Evolutionary conservation across 2,329 filamentous ascomycete genomes (phyloP), one percentile per base, ranked within the genome.

Genomic region (Nigrospora oryzae): DNA sequence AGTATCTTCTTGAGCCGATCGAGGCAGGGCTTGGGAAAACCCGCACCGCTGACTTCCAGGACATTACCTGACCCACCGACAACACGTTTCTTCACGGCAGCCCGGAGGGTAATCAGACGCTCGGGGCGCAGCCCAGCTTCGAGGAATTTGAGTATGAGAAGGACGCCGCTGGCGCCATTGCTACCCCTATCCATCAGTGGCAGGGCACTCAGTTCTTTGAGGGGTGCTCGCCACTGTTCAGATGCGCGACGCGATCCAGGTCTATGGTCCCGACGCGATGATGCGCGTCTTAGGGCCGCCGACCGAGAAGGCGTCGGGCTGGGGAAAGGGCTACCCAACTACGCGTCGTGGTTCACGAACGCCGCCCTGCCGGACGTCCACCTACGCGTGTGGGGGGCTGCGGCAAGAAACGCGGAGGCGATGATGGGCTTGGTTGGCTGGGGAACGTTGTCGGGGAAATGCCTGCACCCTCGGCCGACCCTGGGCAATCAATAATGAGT

Each of bases 1-100:
- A 72, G 56, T 81, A 81, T 52, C 81, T 78, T 52, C 81, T 78
- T 53, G 53, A 64, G 4, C 75, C 75, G 0, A 65, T 80, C n/a
- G 70, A 75, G 53, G 53, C 73, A n/a, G 47, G 47, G 16, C 34
- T 42, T 37, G 14, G n/a, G n/a, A 56, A 65, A 51, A 81, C 81
- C 57, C 81, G 77, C 61, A 77, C 71, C 55, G 62, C 54, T 3
- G 75, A 79, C 53, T 60, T 79, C 30, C 57, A 64, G 1, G 62
- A 65, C 4, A 74, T 81, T 15, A 64, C 79, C 34, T 66, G 74
- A 10, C 62, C 81, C 50, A 64, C 81, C n/a, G 77, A 82, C 55
- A 62, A 58, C 43, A 64, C 73, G 23, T 62, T 69, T 16, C 56
- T 60, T 17, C 61, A 65, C 30, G 70, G 72, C 14, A 69, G 64